Conservation (phyloP, 169 alveolate genomes). For the Fabrea salina region DNA sequence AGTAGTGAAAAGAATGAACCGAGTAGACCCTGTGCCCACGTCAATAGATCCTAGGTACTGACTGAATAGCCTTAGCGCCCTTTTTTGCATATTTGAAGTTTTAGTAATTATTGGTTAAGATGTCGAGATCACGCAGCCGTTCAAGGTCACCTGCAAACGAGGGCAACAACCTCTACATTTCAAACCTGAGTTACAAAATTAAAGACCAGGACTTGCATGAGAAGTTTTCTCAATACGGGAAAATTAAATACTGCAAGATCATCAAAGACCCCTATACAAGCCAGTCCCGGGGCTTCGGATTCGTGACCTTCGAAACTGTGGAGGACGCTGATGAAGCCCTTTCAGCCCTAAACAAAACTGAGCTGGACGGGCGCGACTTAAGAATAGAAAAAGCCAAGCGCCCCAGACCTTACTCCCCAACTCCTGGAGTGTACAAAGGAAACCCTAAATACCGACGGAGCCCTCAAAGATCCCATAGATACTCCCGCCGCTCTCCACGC, state of each 20-base stretch:
- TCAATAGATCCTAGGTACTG: slow-evolving; percentile 59
- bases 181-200: slow-evolving; percentile 15
- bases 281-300: slow-evolving; percentile 28
- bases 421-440: slow-evolving; percentile 34
- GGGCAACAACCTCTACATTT: slow-evolving; percentile 24
- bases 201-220: slow-evolving; percentile 23
- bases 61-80: not conserved
- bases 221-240: slow-evolving; percentile 12
- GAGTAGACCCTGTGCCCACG: slow-evolving; percentile 86
- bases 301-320: slow-evolving; percentile 15
- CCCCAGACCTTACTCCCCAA: not conserved
- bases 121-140: not conserved
- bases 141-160: not conserved
- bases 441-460: not conserved
- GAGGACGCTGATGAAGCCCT: slow-evolving; percentile 22
- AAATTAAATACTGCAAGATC: slow-evolving; percentile 20
- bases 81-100: not conserved
- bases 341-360: not conserved
- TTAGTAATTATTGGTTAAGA: too few relatives aligned
- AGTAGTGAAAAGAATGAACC: slow-evolving; percentile 72
- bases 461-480: not conserved
- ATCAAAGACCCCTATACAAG: slow-evolving; percentile 20
- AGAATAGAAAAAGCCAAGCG: slow-evolving; percentile 24
- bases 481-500: too few relatives aligned
- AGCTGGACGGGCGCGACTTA: not conserved